These are phyloP conservation scores for Smallanthus sonchifolius DNA, from an alignment of 129 eudicot species.

Conservation along the genomic window DNA sequence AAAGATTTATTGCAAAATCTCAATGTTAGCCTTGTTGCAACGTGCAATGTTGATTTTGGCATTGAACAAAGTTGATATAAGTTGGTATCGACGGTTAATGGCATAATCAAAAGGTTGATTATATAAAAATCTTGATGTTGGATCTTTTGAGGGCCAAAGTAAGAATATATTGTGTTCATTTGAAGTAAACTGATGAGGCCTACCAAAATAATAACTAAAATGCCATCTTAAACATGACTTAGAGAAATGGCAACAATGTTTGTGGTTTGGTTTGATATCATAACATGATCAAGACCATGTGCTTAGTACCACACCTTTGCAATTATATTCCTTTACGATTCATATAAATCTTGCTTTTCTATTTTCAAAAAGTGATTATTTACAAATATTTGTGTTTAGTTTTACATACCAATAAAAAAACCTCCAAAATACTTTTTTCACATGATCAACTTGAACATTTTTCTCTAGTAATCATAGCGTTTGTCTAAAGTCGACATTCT, in stretches of 20 bases:
- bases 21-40: not conserved
- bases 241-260: constrained; percentile 27
- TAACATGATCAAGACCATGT: constrained; percentile 26
- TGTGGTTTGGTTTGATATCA: constrained; percentile 21
- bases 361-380: too few species aligned
- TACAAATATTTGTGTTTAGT: not conserved
- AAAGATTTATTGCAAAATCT: too few species aligned
- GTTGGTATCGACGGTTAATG: not conserved
- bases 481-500: not conserved
- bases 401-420: not conserved
- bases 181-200: constrained; percentile 28
- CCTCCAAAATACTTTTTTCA: not conserved
- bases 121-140: constrained; percentile 17
- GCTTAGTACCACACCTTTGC: constrained; percentile 21
- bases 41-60: not conserved
- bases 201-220: constrained; percentile 29
- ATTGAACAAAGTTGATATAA: not conserved
- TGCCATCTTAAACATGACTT: constrained; percentile 24
- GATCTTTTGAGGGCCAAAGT: constrained; percentile 25
- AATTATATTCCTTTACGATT: constrained; percentile 16
- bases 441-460: not conserved
- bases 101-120: not conserved
- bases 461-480: not conserved
- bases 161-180: constrained; percentile 8
- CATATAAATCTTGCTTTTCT: constrained; percentile 5